Base-by-base conservation (phyloP, 2,329 filamentous ascomycete species). In the Xylariaceae sp. region DNA sequence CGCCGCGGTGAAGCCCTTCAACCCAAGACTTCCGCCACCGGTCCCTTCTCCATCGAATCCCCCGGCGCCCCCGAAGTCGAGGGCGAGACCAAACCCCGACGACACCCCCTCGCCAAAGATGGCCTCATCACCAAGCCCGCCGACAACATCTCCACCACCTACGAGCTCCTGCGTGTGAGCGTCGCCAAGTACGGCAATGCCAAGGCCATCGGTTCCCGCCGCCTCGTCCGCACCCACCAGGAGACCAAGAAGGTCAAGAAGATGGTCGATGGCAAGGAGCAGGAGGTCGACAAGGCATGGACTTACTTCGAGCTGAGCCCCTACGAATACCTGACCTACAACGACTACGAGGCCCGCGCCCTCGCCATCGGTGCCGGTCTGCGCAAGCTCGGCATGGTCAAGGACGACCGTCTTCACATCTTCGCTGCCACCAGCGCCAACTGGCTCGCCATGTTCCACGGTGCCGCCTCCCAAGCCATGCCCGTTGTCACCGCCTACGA, bases 171-270 rank as follows among this genome's bases (percentile, higher is more conserved):
- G 58, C 78, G 76, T 58, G 76, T 77, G 53, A 81, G 82, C 49
- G 83, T 85, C 38, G 76, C 72, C 45, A 77, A 82, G 61, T 85
- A 74, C 62, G 82, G 82, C 56, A 82, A 85, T 59, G 71, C 75
- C 45, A 82, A 82, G 64, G 77, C 76, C 47, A 69, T 87, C 55
- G 88, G 86, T 50, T 82, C 79, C 56, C 83, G 88, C 53, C 83
- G 79, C 64, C 76, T 93, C 49, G 70, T 94, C 67, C 79, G 85
- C 67, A 85, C 82, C 27, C 88, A 93, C 66, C 77, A 83, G 56
- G 88, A 94, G 70, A 86, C 81, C 59, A 94, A 92, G 76, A 92
- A 89, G 76, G 73, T 94, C 65, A 93, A 92, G 79, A 93, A 91
- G 76, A 76, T 90, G 47, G 73, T 94, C 36, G 86, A 93, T 64